These are phyloP conservation scores for Erysiphe pulchra DNA, from an alignment of 2,329 filamentous ascomycete species.

Conservation along the genomic window DNA sequence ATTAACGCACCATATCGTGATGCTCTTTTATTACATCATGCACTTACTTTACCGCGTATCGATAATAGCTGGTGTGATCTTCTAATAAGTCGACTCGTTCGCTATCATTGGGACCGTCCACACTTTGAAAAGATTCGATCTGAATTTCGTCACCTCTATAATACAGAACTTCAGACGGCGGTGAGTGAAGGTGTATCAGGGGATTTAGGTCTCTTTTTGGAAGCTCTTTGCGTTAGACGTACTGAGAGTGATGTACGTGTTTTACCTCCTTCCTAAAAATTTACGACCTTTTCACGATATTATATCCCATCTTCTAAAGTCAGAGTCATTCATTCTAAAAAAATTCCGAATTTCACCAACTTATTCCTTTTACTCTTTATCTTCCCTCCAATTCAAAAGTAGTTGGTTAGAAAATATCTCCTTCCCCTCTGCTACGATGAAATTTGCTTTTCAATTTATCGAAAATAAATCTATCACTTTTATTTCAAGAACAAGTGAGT, in stretches of 20 bases:
- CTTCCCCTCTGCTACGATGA: too few relatives aligned
- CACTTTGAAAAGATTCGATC: conserved; percentile 60
- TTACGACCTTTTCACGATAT: too few relatives aligned
- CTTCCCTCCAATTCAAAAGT: too few relatives aligned
- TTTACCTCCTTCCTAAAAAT: not conserved
- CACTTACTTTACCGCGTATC: conserved; percentile 40
- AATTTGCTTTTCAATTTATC: too few relatives aligned
- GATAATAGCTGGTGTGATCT: conserved; percentile 59
- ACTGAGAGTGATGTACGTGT: conserved; percentile 32
- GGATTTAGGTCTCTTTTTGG: conserved; percentile 55
- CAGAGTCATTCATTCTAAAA: too few relatives aligned
- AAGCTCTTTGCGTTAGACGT: conserved; percentile 37
- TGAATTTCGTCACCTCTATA: conserved; percentile 59
- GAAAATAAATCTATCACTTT: too few relatives aligned
- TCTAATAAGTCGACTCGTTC: conserved; percentile 64
- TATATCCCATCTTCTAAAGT: too few relatives aligned
- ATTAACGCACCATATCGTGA: conserved; percentile 91
- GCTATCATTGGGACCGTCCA: conserved; percentile 73
- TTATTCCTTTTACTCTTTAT: too few relatives aligned
- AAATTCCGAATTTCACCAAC: too few relatives aligned
- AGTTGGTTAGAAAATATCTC: too few relatives aligned
- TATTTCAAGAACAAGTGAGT: too few relatives aligned
- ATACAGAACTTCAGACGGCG: conserved; percentile 46
- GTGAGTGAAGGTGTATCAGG: conserved; percentile 52
- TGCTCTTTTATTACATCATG: conserved; percentile 73